Evolutionary conservation across 208 protist genomes (phyloP), one percentile per base, ranked within the genome.

Genomic region (Porcisia hertigi): DNA sequence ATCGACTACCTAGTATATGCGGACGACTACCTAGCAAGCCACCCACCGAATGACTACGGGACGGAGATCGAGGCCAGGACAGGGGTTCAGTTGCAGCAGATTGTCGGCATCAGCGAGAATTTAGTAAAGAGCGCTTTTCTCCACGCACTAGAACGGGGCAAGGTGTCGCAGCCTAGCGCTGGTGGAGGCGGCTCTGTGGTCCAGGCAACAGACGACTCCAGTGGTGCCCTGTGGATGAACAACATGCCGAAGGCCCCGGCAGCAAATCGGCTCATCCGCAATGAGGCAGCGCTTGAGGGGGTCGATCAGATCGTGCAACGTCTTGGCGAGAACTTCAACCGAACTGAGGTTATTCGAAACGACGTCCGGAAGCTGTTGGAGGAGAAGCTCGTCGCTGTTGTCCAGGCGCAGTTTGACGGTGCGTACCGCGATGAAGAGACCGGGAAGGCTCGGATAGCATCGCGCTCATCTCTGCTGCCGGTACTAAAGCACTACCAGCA

Each of bases 1-100:
- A 89, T 95, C 57, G 93, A 97, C 79, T 94, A 97, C 73, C 84
- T 97, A 3, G 91, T 97, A n/a, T 97, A 92, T 82, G 86, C 93
- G 7, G 84, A 93, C 43, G 88, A 89, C 73, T 95, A 97, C 69
- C 84, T 97, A 2, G 80, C 79, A 6, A 91, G 87, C 11, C 88
- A 97, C 80, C 88, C 90, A 64, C 74, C 85, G 25, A 95, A 92
- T 75, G 43, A 71, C 4, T 93, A 90, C 66, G 88, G 78, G 14
- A 76, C 84, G 43, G 82, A 88, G 70, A 92, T 94, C 57, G 78
- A 82, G 58, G 79, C 73, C 0, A 84, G 83, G 39, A 85, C 86
- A 23, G 72, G 78, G 62, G 63, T 69, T 39, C 87, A 94, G 57
- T 70, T 97, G 57, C 79, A 85, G 47, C 69, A 76, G 23, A 84